Conservation (phyloP, 495 filamentous ascomycete genomes). For the Recurvomyces mirabilis region DNA sequence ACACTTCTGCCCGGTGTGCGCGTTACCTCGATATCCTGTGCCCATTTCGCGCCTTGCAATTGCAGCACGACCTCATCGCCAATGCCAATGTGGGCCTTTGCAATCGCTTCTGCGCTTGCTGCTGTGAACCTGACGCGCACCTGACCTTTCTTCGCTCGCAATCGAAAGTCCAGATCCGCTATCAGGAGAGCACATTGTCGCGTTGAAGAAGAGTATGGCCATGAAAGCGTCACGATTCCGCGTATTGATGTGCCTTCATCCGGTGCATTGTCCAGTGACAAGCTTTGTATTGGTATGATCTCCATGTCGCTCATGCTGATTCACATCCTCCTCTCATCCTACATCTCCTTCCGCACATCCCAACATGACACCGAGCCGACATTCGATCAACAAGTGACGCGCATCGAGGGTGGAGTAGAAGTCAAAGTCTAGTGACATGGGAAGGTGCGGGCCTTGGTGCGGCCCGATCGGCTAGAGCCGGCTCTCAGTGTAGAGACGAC, state of each 20-base stretch:
- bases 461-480: too few species aligned
- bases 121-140: conserved; percentile 73
- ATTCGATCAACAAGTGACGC: too few species aligned
- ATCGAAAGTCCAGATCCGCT: conserved; percentile 75
- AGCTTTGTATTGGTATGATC: conserved; percentile 54
- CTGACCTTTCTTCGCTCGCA: conserved; percentile 68
- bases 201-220: conserved; percentile 78
- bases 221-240: conserved; percentile 71
- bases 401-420: too few species aligned
- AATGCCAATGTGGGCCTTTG: conserved; percentile 54
- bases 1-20: conserved; percentile 56
- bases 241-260: conserved; percentile 34
- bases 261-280: conserved; percentile 42
- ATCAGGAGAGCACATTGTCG: conserved; percentile 63
- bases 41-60: conserved; percentile 54
- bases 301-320: too few species aligned
- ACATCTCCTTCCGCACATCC: too few species aligned
- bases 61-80: conserved; percentile 62
- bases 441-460: too few species aligned
- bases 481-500: too few species aligned
- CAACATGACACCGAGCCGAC: too few species aligned
- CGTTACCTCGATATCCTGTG: conserved; percentile 33
- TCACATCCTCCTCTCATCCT: too few species aligned
- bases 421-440: too few species aligned
- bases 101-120: conserved; percentile 55